These are phyloP conservation scores for Blastobotrys aristatus DNA, from an alignment of 1,139 yeast species.

Conservation along the genomic window DNA sequence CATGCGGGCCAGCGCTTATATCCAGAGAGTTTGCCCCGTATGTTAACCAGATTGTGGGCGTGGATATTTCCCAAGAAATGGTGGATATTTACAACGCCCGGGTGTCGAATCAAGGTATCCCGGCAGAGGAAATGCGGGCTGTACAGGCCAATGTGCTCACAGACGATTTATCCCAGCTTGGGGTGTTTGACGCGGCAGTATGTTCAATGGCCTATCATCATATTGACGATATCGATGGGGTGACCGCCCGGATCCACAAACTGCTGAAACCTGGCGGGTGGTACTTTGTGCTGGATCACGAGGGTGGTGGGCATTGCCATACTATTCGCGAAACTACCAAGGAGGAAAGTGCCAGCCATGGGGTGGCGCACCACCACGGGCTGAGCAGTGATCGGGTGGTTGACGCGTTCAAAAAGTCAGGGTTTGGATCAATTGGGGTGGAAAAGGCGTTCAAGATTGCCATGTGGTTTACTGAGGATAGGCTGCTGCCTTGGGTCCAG, in stretches of 20 bases:
- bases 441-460: slow-evolving; percentile 18
- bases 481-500: slow-evolving; percentile 14
- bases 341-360: slow-evolving; percentile 8
- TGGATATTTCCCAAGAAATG: slow-evolving; percentile 30
- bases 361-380: slow-evolving; percentile 19
- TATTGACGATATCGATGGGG: slow-evolving; percentile 24
- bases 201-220: slow-evolving; percentile 32
- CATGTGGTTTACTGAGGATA: slow-evolving; percentile 25
- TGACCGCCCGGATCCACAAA: slow-evolving; percentile 20
- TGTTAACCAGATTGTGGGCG: slow-evolving; percentile 27
- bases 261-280: slow-evolving; percentile 26
- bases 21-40: slow-evolving; percentile 27
- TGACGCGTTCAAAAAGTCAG: slow-evolving; percentile 20
- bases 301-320: slow-evolving; percentile 11
- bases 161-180: slow-evolving; percentile 13
- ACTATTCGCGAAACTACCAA: slow-evolving; percentile 6
- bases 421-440: slow-evolving; percentile 20
- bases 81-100: slow-evolving; percentile 23
- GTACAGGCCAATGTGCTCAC: slow-evolving; percentile 19
- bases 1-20: slow-evolving; percentile 32
- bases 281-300: slow-evolving; percentile 24
- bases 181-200: slow-evolving; percentile 27
- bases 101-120: slow-evolving; percentile 24
- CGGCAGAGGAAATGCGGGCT: slow-evolving; percentile 22
- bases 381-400: slow-evolving; percentile 21